Evolutionary conservation across 208 protist species (phyloP).

Genomic region (Tritrichomonas foetus): DNA sequence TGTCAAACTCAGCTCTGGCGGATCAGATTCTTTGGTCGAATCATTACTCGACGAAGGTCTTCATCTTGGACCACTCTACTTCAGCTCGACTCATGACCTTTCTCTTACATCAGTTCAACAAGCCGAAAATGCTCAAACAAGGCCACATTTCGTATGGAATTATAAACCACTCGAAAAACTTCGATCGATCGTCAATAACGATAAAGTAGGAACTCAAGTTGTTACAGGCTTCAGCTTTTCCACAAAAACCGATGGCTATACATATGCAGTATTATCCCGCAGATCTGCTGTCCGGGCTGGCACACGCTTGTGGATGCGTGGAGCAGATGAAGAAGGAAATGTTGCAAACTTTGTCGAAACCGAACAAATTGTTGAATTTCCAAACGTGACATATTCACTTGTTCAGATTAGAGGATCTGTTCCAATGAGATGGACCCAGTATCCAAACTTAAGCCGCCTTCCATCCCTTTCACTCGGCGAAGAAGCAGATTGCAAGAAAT

Average conservation of each 20-base stretch:
- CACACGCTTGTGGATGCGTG: slow-evolving; percentile 43
- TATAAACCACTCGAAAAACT: neutral
- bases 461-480: neutral
- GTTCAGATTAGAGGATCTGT: slow-evolving; percentile 46
- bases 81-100: neutral
- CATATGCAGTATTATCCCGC: slow-evolving; percentile 39
- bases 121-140: neutral
- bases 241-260: neutral
- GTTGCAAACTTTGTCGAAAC: slow-evolving; percentile 47
- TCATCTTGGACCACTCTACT: neutral
- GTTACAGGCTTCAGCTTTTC: neutral
- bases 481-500: neutral
- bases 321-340: slow-evolving; percentile 42
- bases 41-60: neutral
- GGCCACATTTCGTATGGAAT: neutral
- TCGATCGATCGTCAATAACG: too few relatives aligned
- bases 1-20: neutral
- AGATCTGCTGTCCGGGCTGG: neutral
- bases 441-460: neutral
- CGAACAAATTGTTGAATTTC: slow-evolving; percentile 30
- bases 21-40: neutral
- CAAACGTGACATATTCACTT: slow-evolving; percentile 8
- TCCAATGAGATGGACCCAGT: slow-evolving; percentile 40
- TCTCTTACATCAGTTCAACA: neutral
- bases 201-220: neutral